Conservation (phyloP, 257 asterid species). For the Primulina huaijiensis region DNA sequence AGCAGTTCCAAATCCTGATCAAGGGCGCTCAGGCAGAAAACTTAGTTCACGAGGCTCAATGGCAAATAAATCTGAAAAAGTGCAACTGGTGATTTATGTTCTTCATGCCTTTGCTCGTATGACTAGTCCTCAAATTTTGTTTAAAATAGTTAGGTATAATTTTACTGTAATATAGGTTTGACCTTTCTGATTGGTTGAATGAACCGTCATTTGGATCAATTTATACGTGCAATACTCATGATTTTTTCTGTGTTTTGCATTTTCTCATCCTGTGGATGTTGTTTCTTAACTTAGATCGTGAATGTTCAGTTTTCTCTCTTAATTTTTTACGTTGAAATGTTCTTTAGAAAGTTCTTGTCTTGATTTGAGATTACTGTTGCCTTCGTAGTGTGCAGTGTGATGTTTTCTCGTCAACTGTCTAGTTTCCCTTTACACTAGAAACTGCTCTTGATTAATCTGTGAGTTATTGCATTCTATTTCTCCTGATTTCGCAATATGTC, state of each 20-base stretch:
- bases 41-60: conserved; percentile 55
- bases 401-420: neutral
- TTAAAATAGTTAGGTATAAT: neutral
- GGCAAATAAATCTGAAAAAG: conserved; percentile 75
- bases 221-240: neutral
- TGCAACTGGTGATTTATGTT: conserved; percentile 73
- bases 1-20: conserved; percentile 62
- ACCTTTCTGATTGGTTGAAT: conserved; percentile 15
- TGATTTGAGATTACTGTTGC: neutral
- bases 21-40: conserved; percentile 52
- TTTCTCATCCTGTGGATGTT: neutral
- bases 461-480: neutral
- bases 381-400: neutral
- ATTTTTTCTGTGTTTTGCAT: neutral
- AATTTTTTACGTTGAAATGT: neutral
- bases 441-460: neutral
- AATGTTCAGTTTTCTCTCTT: neutral
- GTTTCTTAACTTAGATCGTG: neutral
- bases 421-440: conserved; percentile 1
- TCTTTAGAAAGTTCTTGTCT: neutral
- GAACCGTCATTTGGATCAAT: conserved; percentile 1
- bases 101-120: conserved; percentile 16
- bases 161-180: conserved; percentile 1
- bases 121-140: neutral
- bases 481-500: neutral